These are phyloP conservation scores for Hanseniaspora pseudoguilliermondii DNA, from an alignment of 805 yeast species.

Conservation along the genomic window DNA sequence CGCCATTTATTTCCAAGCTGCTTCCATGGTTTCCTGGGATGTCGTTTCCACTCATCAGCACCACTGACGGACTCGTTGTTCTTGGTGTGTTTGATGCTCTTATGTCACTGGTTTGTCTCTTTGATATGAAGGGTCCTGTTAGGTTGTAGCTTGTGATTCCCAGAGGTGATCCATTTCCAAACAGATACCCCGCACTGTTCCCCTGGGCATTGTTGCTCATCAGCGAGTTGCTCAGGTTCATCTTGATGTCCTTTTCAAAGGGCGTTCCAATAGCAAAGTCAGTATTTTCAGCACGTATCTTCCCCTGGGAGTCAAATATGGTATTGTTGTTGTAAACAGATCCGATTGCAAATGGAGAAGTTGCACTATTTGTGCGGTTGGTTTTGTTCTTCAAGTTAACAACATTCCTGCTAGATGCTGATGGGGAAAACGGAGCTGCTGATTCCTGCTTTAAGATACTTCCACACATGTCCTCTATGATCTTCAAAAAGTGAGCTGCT, in stretches of 20 bases:
- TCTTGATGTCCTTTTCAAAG: neutral
- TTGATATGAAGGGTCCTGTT: neutral
- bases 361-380: neutral
- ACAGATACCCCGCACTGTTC: neutral
- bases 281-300: neutral
- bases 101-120: slow-evolving; percentile 7
- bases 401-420: neutral
- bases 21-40: neutral
- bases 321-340: slow-evolving; percentile 11
- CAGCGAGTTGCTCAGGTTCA: neutral
- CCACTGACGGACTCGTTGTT: neutral
- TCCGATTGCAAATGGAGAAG: slow-evolving; percentile 11
- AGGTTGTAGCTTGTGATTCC: neutral
- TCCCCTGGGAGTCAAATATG: slow-evolving; percentile 9
- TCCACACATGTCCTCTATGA: slow-evolving; percentile 13
- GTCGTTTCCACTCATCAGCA: neutral
- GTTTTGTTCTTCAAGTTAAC: neutral
- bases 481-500: slow-evolving; percentile 10
- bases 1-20: neutral
- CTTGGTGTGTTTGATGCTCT: slow-evolving; percentile 3
- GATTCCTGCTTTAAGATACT: slow-evolving; percentile 7
- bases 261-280: slow-evolving; percentile 10
- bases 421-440: slow-evolving; percentile 10
- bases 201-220: neutral
- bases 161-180: neutral